Percentiles rank a stretch among this genome's conserved stretches.
These are phyloP conservation scores for Helotiales sp. DNA, from an alignment of 2,329 filamentous ascomycete species.

Conservation along the genomic window DNA sequence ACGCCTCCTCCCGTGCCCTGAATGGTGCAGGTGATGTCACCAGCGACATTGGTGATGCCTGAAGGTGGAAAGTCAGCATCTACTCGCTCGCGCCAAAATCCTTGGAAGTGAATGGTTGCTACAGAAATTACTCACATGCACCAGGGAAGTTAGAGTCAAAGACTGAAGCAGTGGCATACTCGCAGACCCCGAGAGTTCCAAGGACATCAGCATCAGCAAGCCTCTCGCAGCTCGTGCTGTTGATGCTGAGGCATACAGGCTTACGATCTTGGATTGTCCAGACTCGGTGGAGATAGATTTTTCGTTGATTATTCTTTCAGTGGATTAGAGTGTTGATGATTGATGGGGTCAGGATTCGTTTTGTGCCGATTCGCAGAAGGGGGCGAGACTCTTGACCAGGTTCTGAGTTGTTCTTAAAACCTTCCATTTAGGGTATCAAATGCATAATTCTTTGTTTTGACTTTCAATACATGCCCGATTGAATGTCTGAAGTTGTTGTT, in stretches of 20 bases:
- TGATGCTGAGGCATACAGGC: slow-evolving; percentile 3
- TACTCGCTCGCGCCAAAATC: too few relatives aligned
- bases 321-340: not conserved
- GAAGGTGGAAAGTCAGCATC: too few relatives aligned
- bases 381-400: not conserved
- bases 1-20: not conserved
- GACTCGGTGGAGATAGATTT: not conserved
- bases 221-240: not conserved
- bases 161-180: too few relatives aligned
- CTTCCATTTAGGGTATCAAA: not conserved
- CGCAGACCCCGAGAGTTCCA: not conserved
- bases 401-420: not conserved
- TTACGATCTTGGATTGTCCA: not conserved
- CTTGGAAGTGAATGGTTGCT: too few relatives aligned
- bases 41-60: not conserved
- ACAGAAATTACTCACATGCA: too few relatives aligned
- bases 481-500: too few relatives aligned
- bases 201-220: slow-evolving; percentile 4
- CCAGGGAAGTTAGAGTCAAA: too few relatives aligned
- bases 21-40: not conserved
- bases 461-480: not conserved
- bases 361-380: not conserved
- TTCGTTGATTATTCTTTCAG: not conserved
- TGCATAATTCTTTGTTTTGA: not conserved
- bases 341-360: not conserved